Evolutionary conservation across 257 asterid species (phyloP).

Genomic region (Verbascum thapsus): DNA sequence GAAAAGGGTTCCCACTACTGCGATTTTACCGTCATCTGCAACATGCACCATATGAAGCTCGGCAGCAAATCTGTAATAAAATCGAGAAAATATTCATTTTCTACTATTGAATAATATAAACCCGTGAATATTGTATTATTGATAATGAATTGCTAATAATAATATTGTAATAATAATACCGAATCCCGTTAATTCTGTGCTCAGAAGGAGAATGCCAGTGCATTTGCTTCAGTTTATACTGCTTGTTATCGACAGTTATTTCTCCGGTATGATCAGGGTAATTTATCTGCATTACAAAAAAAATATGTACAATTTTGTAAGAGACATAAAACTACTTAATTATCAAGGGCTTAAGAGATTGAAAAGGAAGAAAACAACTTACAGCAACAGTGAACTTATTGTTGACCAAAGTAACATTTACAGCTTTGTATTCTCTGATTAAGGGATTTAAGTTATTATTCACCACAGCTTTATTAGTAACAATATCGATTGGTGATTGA

Average conservation of each 20-base stretch:
- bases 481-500: constrained; percentile 75
- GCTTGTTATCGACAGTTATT: constrained; percentile 51
- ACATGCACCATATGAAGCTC: constrained; percentile 77
- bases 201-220: constrained; percentile 79
- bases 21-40: constrained; percentile 47
- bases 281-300: constrained; percentile 53
- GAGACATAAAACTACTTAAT: too few relatives aligned
- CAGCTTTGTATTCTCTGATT: constrained; percentile 42
- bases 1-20: constrained; percentile 52
- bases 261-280: constrained; percentile 61
- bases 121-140: too few relatives aligned
- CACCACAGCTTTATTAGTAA: constrained; percentile 28
- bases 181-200: constrained; percentile 54
- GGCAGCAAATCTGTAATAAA: constrained; percentile 52
- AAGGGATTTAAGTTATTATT: constrained; percentile 54
- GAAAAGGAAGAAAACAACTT: constrained; percentile 19
- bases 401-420: constrained; percentile 50
- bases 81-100: too few relatives aligned
- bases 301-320: too few relatives aligned
- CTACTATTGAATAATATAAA: too few relatives aligned
- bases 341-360: too few relatives aligned
- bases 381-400: constrained; percentile 53
- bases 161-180: constrained; percentile 27
- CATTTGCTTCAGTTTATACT: constrained; percentile 58
- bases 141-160: too few relatives aligned